These are phyloP conservation scores for Suhomyces terraborum DNA, from an alignment of 1,139 yeast species.

Conservation along the genomic window DNA sequence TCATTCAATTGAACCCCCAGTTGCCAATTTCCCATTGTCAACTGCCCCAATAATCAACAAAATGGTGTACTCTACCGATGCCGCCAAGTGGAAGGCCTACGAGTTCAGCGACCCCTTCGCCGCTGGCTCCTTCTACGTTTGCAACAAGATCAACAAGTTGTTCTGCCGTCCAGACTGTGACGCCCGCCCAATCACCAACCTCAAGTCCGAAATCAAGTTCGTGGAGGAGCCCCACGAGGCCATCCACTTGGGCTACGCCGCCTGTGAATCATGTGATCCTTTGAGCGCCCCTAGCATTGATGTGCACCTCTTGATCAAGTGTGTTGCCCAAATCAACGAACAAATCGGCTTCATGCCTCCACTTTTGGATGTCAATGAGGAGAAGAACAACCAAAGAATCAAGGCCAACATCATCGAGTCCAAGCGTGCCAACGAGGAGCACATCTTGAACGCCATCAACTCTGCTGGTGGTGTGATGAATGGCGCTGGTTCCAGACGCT, in stretches of 20 bases:
- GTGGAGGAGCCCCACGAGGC: slow-evolving; percentile 48
- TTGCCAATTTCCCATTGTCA: not conserved
- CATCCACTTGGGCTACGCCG: slow-evolving; percentile 41
- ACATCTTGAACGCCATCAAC: slow-evolving; percentile 27
- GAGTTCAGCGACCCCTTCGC: slow-evolving; percentile 71
- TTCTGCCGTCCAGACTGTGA: slow-evolving; percentile 76
- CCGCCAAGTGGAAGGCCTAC: slow-evolving; percentile 63
- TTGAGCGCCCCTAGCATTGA: slow-evolving; percentile 44
- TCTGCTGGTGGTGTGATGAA: slow-evolving; percentile 10
- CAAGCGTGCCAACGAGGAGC: slow-evolving; percentile 32
- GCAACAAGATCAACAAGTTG: slow-evolving; percentile 41
- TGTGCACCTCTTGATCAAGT: slow-evolving; percentile 52
- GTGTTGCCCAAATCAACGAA: slow-evolving; percentile 60
- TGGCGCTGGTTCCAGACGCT: slow-evolving; percentile 24
- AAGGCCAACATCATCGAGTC: slow-evolving; percentile 42
- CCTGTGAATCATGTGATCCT: slow-evolving; percentile 60
- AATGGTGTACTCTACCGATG: slow-evolving; percentile 50
- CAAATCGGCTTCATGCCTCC: slow-evolving; percentile 61
- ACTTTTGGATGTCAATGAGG: slow-evolving; percentile 49
- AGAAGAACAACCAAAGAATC: slow-evolving; percentile 38
- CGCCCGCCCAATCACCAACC: slow-evolving; percentile 44
- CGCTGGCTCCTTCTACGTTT: slow-evolving; percentile 55
- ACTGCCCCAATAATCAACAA: not conserved
- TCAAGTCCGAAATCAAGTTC: slow-evolving; percentile 49
- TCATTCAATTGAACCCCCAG: no score